phyloP scores from a whole-genome alignment of 2,329 filamentous ascomycete genomes.

The Ceratocystis lukuohia region DNA sequence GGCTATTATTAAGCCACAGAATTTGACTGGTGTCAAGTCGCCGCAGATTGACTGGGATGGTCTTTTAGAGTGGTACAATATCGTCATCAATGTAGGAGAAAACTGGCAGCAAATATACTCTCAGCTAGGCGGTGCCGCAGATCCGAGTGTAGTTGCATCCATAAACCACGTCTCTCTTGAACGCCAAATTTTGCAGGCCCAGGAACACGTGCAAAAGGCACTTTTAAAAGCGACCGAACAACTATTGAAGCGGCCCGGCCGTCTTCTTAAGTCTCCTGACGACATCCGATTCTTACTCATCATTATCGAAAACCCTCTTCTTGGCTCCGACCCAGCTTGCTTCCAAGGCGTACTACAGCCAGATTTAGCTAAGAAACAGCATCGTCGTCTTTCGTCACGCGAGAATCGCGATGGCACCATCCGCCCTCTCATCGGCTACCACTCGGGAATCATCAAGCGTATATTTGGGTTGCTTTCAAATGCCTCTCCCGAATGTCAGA shows the following conservation, averaged over 20 bases:
- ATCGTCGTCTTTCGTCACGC: conserved; percentile 9
- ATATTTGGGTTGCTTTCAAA: conserved; percentile 70
- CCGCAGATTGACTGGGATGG: conserved; percentile 64
- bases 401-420: conserved; percentile 13
- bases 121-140: conserved; percentile 14
- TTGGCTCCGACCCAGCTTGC: conserved; percentile 37
- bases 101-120: conserved; percentile 48
- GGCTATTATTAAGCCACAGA: background rate
- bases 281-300: conserved; percentile 69
- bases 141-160: background rate
- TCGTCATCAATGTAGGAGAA: conserved; percentile 52
- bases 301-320: conserved; percentile 62
- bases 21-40: conserved; percentile 39
- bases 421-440: conserved; percentile 37
- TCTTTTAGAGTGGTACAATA: conserved; percentile 60
- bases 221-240: conserved; percentile 68
- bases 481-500: conserved; percentile 60
- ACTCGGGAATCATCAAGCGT: conserved; percentile 75
- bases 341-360: conserved; percentile 32
- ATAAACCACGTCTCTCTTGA: conserved; percentile 34
- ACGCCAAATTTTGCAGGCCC: conserved; percentile 39
- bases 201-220: conserved; percentile 53
- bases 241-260: conserved; percentile 65
- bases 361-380: background rate
- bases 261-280: conserved; percentile 51